These are phyloP conservation scores for Drosera capensis DNA, from an alignment of 148 eudicot genomes.

Conservation along the genomic window DNA sequence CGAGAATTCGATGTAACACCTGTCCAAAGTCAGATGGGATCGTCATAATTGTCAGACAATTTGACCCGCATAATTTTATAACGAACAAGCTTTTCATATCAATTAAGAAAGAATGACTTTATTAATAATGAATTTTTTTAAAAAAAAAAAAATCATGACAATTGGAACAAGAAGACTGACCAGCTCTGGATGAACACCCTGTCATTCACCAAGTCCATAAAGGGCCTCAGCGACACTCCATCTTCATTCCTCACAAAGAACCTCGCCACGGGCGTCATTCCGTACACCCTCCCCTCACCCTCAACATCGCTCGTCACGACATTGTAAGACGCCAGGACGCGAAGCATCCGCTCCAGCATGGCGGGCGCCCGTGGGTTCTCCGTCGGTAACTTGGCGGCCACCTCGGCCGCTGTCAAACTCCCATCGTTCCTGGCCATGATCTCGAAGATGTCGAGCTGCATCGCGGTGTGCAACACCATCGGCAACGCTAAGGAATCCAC, in stretches of 20 bases:
- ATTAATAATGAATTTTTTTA: too few species aligned
- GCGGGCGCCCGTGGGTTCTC: conserved; percentile 19
- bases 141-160: not conserved
- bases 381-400: conserved; percentile 10
- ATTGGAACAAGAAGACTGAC: conserved; percentile 6
- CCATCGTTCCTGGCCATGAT: conserved; percentile 17
- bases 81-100: too few species aligned
- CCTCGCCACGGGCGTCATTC: conserved; percentile 13
- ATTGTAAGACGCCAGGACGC: conserved; percentile 18
- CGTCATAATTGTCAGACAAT: too few species aligned
- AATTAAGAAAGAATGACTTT: too few species aligned
- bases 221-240: conserved; percentile 21
- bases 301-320: conserved; percentile 11
- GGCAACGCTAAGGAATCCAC: conserved; percentile 8
- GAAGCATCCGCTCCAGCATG: conserved; percentile 30
- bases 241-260: conserved; percentile 21
- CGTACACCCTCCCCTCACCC: conserved; percentile 12
- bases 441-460: conserved; percentile 19
- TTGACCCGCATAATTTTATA: too few species aligned
- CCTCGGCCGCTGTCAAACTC: conserved; percentile 14
- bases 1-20: too few species aligned
- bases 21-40: too few species aligned
- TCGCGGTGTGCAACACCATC: conserved; percentile 15
- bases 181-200: conserved; percentile 24
- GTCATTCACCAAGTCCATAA: conserved; percentile 20